Evolutionary conservation across 1,284 basidiomycete species (phyloP).

Genomic region (Cutaneotrichosporon sp.): DNA sequence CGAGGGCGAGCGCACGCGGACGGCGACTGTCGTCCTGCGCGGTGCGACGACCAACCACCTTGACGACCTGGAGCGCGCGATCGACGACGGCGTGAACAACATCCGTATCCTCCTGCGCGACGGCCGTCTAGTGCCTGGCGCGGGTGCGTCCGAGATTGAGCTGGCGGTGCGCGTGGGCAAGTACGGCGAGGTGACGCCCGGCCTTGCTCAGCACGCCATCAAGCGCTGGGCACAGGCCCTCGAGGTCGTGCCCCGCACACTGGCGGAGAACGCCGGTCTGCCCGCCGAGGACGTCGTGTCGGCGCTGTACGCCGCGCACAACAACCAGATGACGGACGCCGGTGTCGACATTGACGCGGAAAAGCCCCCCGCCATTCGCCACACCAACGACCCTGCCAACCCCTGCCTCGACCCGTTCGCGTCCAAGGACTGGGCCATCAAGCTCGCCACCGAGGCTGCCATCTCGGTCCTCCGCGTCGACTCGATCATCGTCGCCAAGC

Average conservation of each 20-base stretch:
- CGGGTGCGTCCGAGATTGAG: constrained; percentile 90
- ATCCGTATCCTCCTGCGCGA: constrained; percentile 93
- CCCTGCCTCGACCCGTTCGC: constrained; percentile 41
- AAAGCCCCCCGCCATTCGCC: constrained; percentile 27
- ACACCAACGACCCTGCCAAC: constrained; percentile 13
- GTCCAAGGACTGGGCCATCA: constrained; percentile 50
- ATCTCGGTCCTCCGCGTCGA: constrained; percentile 91
- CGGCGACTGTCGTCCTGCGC: constrained; percentile 90
- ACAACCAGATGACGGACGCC: constrained; percentile 51
- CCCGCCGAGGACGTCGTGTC: constrained; percentile 90
- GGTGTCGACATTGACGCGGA: constrained; percentile 86
- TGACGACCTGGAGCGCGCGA: constrained; percentile 91
- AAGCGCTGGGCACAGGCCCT: constrained; percentile 83
- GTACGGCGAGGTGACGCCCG: constrained; percentile 83
- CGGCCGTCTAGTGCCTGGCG: constrained; percentile 83
- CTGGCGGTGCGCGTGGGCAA: constrained; percentile 74
- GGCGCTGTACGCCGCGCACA: constrained; percentile 83
- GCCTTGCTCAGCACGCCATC: constrained; percentile 90
- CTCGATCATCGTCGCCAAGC: constrained; percentile 96
- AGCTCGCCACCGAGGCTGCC: constrained; percentile 74
- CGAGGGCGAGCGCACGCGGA: constrained; percentile 70
- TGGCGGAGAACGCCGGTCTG: constrained; percentile 94
- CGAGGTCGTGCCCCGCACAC: constrained; percentile 85
- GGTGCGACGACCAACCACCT: constrained; percentile 92
- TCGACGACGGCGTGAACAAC: constrained; percentile 96